Conservation (phyloP, 192 early-diverging fungal genomes). For the Gaertneriomyces semiglobifer region DNA sequence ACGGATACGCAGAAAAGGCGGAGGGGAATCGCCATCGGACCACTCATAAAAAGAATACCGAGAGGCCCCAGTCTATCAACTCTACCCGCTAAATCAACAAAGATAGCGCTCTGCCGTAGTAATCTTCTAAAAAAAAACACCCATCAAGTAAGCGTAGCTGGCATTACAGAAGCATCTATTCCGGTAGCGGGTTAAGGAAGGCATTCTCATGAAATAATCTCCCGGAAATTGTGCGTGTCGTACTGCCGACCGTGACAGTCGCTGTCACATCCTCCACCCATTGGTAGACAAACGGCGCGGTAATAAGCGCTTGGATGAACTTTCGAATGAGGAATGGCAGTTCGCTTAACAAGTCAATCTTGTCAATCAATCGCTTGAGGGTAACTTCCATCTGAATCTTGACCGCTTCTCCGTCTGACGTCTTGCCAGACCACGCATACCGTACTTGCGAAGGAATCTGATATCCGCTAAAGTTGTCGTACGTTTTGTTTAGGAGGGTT, state of each 20-base stretch:
- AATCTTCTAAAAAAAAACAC: too few species aligned
- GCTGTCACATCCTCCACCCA: slow-evolving; percentile 77
- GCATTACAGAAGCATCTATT: background rate
- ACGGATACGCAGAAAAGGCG: too few species aligned
- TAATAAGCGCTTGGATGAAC: slow-evolving; percentile 87
- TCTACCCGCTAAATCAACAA: too few species aligned
- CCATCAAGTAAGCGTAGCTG: too few species aligned
- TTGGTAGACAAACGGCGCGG: slow-evolving; percentile 91
- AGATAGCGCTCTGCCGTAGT: too few species aligned
- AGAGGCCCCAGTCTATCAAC: too few species aligned
- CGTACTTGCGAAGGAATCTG: slow-evolving; percentile 68
- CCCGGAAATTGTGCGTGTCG: slow-evolving; percentile 58
- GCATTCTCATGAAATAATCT: slow-evolving; percentile 80
- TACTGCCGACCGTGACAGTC: slow-evolving; percentile 72
- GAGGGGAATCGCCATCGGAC: too few species aligned
- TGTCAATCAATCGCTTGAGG: slow-evolving; percentile 64
- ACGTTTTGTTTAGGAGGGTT: slow-evolving; percentile 56
- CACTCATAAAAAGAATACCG: too few species aligned
- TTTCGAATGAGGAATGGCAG: slow-evolving; percentile 88
- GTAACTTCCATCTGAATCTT: slow-evolving; percentile 63
- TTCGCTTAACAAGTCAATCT: slow-evolving; percentile 86
- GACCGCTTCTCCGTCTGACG: slow-evolving; percentile 58
- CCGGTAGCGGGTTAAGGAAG: slow-evolving; percentile 44
- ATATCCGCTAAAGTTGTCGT: slow-evolving; percentile 83
- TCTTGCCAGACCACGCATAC: slow-evolving; percentile 68